Percentiles rank a stretch among this genome's conserved stretches.
These are phyloP conservation scores for Amphicarpaea edgeworthii DNA, from an alignment of 306 rosid genomes.

Conservation along the genomic window DNA sequence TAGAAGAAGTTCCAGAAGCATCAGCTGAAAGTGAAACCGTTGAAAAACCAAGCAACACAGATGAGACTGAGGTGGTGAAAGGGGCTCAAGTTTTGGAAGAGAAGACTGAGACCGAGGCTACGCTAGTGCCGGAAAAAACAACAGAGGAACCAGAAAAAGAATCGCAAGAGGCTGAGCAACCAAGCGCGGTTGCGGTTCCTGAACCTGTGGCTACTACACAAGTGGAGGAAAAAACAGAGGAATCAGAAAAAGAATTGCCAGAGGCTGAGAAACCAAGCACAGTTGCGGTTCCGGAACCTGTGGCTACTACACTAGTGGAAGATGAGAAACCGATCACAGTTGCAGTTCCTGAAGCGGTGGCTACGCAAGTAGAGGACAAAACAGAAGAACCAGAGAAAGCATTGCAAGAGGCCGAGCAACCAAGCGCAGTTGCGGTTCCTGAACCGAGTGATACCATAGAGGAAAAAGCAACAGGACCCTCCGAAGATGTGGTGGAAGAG, in stretches of 20 bases:
- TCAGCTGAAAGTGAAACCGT: constrained; percentile 35
- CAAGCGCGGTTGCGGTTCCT: constrained; percentile 15
- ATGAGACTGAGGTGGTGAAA: constrained; percentile 40
- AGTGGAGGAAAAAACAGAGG: constrained; percentile 37
- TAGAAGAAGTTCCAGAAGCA: constrained; percentile 43
- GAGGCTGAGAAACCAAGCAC: constrained; percentile 37
- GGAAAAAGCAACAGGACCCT: constrained; percentile 30
- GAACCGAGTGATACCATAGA: constrained; percentile 20
- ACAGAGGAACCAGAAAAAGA: constrained; percentile 43
- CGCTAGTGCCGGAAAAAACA: constrained; percentile 29
- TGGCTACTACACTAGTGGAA: too few relatives aligned
- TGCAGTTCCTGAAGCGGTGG: constrained; percentile 19
- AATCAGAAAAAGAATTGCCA: constrained; percentile 36
- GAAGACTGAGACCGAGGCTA: constrained; percentile 15
- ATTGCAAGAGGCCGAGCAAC: too few relatives aligned
- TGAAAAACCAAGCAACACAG: constrained; percentile 17
- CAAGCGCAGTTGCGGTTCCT: constrained; percentile 23
- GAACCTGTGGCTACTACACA: constrained; percentile 21
- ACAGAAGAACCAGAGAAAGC: constrained; percentile 44
- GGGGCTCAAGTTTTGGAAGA: constrained; percentile 36
- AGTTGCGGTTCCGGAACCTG: too few relatives aligned
- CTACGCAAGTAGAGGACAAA: constrained; percentile 23
- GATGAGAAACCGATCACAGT: constrained; percentile 35
- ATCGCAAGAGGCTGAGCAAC: constrained; percentile 36
- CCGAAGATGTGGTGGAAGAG: constrained; percentile 26